Percentiles rank a stretch among this genome's conserved stretches.
Evolutionary conservation across 2,329 filamentous ascomycete species (phyloP).

Genomic region (Diplodia mutila): DNA sequence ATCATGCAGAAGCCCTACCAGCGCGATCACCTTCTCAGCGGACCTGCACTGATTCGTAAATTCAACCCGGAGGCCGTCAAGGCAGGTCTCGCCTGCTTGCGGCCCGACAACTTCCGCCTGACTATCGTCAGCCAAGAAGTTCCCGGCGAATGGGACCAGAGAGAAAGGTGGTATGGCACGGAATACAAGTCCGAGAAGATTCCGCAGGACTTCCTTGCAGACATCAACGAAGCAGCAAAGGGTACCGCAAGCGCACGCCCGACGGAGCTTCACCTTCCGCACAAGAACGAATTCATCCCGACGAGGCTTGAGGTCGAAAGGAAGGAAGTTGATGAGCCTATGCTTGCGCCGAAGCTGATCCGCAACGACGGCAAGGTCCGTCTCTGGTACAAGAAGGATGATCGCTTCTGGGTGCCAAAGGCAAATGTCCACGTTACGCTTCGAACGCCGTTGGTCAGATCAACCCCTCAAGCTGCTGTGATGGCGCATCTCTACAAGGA

Average conservation of each 20-base stretch:
- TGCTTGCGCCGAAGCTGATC: slow-evolving; percentile 76
- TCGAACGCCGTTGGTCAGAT: slow-evolving; percentile 76
- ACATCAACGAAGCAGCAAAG: slow-evolving; percentile 67
- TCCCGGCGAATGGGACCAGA: slow-evolving; percentile 82
- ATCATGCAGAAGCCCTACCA: slow-evolving; percentile 92
- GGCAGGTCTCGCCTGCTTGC: slow-evolving; percentile 71
- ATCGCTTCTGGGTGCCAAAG: slow-evolving; percentile 97
- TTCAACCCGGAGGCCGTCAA: slow-evolving; percentile 81
- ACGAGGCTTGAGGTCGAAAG: slow-evolving; percentile 92
- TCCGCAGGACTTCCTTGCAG: slow-evolving; percentile 71
- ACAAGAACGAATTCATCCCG: slow-evolving; percentile 94
- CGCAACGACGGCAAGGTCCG: slow-evolving; percentile 80
- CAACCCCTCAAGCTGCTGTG: slow-evolving; percentile 76
- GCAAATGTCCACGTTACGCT: slow-evolving; percentile 83
- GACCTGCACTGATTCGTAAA: slow-evolving; percentile 72
- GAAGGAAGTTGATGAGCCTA: slow-evolving; percentile 79
- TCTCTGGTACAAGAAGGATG: slow-evolving; percentile 98
- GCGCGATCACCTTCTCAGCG: slow-evolving; percentile 85
- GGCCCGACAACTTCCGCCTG: slow-evolving; percentile 88
- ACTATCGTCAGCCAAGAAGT: slow-evolving; percentile 80
- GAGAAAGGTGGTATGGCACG: slow-evolving; percentile 97
- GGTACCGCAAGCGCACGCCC: slow-evolving; percentile 64
- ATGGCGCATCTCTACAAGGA: slow-evolving; percentile 82
- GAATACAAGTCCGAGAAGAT: slow-evolving; percentile 87
- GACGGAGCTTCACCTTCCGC: slow-evolving; percentile 78